Evolutionary conservation across 805 yeast genomes (phyloP).

Genomic region (Cyberlindnera sargentensis): DNA sequence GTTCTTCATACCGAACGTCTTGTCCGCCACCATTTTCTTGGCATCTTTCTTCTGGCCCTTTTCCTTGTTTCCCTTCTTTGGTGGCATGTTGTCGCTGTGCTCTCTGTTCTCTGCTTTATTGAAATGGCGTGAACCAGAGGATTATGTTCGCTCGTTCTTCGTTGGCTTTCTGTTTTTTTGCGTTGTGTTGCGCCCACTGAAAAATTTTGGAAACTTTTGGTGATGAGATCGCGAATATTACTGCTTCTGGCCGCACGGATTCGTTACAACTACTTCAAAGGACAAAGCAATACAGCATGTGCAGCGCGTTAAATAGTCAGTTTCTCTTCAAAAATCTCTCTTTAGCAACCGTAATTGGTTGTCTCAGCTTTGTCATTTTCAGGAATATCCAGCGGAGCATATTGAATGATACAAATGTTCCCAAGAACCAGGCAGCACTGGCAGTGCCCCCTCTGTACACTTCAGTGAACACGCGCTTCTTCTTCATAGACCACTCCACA

Average conservation of each 20-base stretch:
- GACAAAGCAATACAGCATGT: no score
- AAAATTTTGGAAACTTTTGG: background rate
- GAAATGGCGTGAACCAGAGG: no score
- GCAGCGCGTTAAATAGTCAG: no score
- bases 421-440: slow-evolving; percentile 6
- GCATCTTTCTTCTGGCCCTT: slow-evolving; percentile 43
- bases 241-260: background rate
- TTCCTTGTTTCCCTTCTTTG: slow-evolving; percentile 60
- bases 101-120: no score
- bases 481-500: slow-evolving; percentile 9
- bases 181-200: background rate
- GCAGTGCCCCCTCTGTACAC: slow-evolving; percentile 10
- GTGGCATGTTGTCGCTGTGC: slow-evolving; percentile 52
- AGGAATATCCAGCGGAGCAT: background rate
- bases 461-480: slow-evolving; percentile 3
- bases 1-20: slow-evolving; percentile 93
- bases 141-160: no score
- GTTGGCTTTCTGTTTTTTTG: background rate
- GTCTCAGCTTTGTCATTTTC: background rate
- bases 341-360: background rate
- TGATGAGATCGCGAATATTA: background rate
- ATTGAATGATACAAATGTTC: slow-evolving; percentile 2
- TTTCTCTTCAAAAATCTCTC: background rate
- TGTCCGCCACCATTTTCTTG: slow-evolving; percentile 72
- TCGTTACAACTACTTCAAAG: no score